These are phyloP conservation scores for Manihot esculenta DNA, from an alignment of 441 rosid species.

Conservation along the genomic window DNA sequence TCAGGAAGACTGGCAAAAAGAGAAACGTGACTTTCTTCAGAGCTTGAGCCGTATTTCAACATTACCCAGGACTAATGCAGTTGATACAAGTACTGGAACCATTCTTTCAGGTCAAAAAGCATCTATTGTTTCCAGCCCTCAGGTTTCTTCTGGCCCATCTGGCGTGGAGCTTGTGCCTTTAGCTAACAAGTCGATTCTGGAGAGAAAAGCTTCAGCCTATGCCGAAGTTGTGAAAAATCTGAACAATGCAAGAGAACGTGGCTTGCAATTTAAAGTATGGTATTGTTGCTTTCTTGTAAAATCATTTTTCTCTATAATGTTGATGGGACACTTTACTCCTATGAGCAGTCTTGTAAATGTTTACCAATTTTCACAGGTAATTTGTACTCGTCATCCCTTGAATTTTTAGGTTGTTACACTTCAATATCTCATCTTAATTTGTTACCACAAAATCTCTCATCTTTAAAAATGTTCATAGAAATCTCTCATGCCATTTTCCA, in stretches of 20 bases:
- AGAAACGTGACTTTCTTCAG: constrained; percentile 91
- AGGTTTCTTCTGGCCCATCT: constrained; percentile 49
- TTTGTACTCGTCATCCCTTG: no score
- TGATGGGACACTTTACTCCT: constrained; percentile 22
- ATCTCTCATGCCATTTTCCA: no score
- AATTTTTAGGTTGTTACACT: no score
- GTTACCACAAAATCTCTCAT: no score
- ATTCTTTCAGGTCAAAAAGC: constrained; percentile 53
- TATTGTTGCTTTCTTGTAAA: constrained; percentile 2
- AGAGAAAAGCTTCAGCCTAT: constrained; percentile 74
- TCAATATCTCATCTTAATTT: no score
- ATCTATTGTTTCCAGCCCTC: constrained; percentile 57
- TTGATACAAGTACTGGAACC: constrained; percentile 39
- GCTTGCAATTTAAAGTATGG: constrained; percentile 72
- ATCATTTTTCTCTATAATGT: constrained; percentile 11
- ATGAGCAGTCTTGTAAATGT: constrained; percentile 19
- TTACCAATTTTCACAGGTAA: no score
- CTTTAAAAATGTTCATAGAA: no score
- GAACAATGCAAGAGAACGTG: constrained; percentile 78
- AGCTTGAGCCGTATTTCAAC: constrained; percentile 87
- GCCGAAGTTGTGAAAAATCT: constrained; percentile 78
- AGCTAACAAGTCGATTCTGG: constrained; percentile 60
- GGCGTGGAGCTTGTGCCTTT: constrained; percentile 63
- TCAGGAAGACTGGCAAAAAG: constrained; percentile 98
- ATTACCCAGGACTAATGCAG: constrained; percentile 65